phyloP scores from a whole-genome alignment of 2,329 filamentous ascomycete genomes.

The Fusarium kyushuense region DNA sequence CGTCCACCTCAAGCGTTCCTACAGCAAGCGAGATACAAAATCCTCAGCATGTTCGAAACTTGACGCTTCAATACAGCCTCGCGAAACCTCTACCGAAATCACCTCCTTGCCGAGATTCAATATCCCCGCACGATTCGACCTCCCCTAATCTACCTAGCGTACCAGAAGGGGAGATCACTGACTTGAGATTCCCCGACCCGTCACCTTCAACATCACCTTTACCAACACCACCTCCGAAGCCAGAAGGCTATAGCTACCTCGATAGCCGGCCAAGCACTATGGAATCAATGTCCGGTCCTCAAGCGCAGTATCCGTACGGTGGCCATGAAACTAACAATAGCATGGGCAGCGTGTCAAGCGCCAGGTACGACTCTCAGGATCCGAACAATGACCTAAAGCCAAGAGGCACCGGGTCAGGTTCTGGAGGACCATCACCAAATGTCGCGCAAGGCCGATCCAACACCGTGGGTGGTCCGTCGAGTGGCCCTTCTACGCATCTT shows the following conservation, averaged over 20 bases:
- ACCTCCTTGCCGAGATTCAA: conserved; percentile 52
- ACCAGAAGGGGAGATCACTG: conserved; percentile 49
- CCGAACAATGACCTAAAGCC: conserved; percentile 61
- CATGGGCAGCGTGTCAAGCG: conserved; percentile 60
- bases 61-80: conserved; percentile 68
- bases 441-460: conserved; percentile 53
- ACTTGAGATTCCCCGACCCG: conserved; percentile 42
- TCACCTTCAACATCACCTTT: conserved; percentile 26
- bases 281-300: conserved; percentile 58
- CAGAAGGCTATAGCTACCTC: conserved; percentile 56
- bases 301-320: conserved; percentile 55
- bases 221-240: conserved; percentile 38
- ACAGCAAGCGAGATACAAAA: conserved; percentile 38
- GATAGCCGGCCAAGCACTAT: conserved; percentile 62
- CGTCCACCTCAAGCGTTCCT: conserved; percentile 38
- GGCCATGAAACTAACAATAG: conserved; percentile 55
- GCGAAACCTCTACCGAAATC: conserved; percentile 68
- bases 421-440: conserved; percentile 69
- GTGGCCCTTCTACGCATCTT: conserved; percentile 67
- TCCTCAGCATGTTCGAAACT: conserved; percentile 64
- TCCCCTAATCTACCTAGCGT: conserved; percentile 46
- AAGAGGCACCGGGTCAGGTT: conserved; percentile 65
- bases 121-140: conserved; percentile 51
- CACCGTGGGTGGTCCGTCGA: conserved; percentile 58
- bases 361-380: conserved; percentile 62